Percentiles rank a stretch among this genome's conserved stretches.
These are phyloP conservation scores for Lithospermum erythrorhizon DNA, from an alignment of 257 asterid species.

Conservation along the genomic window DNA sequence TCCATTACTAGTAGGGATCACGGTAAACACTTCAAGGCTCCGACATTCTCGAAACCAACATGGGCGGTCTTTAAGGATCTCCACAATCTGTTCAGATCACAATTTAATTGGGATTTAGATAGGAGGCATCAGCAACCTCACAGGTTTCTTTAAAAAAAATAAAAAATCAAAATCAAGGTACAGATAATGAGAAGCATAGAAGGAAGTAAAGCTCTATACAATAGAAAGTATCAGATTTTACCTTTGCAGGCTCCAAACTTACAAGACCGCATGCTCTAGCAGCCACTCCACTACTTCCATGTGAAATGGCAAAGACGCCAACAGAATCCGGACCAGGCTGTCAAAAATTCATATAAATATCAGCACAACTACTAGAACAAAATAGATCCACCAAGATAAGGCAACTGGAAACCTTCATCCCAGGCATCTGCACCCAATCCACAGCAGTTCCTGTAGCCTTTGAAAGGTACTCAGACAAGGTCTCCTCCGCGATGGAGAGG, in stretches of 20 bases:
- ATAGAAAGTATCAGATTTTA: slow-evolving; percentile 11
- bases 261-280: slow-evolving; percentile 99
- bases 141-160: no score
- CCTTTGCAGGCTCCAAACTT: slow-evolving; percentile 91
- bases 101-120: not conserved
- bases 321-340: slow-evolving; percentile 99
- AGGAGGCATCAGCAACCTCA: not conserved
- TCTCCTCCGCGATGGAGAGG: slow-evolving; percentile 95
- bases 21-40: slow-evolving; percentile 76
- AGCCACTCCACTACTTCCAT: slow-evolving; percentile 89
- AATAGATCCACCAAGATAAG: slow-evolving; percentile 3
- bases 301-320: slow-evolving; percentile 98
- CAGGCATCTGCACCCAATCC: slow-evolving; percentile 99
- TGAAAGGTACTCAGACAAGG: slow-evolving; percentile 98
- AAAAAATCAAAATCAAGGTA: not conserved
- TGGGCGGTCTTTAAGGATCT: slow-evolving; percentile 95
- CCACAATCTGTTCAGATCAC: slow-evolving; percentile 54
- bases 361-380: not conserved
- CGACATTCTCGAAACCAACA: slow-evolving; percentile 99
- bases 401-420: slow-evolving; percentile 73
- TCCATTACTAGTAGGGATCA: slow-evolving; percentile 87
- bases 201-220: not conserved
- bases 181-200: no score
- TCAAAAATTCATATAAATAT: slow-evolving; percentile 7
- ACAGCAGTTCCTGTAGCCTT: slow-evolving; percentile 99